phyloP scores from a whole-genome alignment of 306 rosid genomes.

The Prunus persica region Prunus_persica_NCBIv2 NC_034012.1:6455001-6455500 shows the following conservation, averaged over 20 bases:
- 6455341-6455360: too few species aligned
- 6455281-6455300: not conserved
- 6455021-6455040: constrained; percentile 23
- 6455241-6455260: not conserved
- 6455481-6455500: too few species aligned
- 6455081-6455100: not conserved
- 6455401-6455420: too few species aligned
- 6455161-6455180: constrained; percentile 64
- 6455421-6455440: too few species aligned
- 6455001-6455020: constrained; percentile 73
- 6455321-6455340: too few species aligned
- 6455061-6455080: not conserved
- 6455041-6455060: constrained; percentile 6
- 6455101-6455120: constrained; percentile 20
- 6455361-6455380: too few species aligned
- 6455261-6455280: not conserved
- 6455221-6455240: constrained; percentile 1
- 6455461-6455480: too few species aligned
- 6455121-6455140: constrained; percentile 85
- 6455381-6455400: too few species aligned
- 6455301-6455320: not conserved
- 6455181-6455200: constrained; percentile 73
- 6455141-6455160: constrained; percentile 71
- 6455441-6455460: too few species aligned
- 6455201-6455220: constrained; percentile 7